Evolutionary conservation across 2,329 filamentous ascomycete species (phyloP).

Genomic region (Diatrype stigma): DNA sequence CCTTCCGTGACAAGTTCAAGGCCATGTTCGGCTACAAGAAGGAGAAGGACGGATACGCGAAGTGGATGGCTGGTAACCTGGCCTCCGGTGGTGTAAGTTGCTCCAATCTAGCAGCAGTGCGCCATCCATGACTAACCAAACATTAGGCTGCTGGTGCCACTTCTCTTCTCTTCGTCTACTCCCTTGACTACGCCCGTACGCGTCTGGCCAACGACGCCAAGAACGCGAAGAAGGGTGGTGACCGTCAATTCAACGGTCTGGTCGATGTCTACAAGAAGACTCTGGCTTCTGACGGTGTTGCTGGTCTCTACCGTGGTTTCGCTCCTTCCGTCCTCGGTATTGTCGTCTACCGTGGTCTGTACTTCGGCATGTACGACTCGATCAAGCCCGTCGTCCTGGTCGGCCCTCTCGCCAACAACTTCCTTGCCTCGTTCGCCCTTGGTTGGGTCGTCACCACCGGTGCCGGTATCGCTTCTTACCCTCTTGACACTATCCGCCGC

Average conservation of each 20-base stretch:
- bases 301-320: conserved; percentile 99
- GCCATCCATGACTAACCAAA: conserved; percentile 1
- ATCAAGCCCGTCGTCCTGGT: conserved; percentile 98
- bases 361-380: conserved; percentile 99
- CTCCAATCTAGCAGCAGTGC: background rate
- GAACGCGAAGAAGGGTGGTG: conserved; percentile 94
- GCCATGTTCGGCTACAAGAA: conserved; percentile 99
- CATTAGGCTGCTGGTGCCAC: conserved; percentile 91
- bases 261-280: conserved; percentile 99
- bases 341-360: conserved; percentile 99
- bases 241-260: conserved; percentile 99
- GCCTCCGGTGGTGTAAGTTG: conserved; percentile 95
- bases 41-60: conserved; percentile 94
- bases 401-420: conserved; percentile 92
- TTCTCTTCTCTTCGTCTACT: conserved; percentile 99
- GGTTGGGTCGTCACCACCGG: conserved; percentile 99
- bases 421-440: conserved; percentile 98
- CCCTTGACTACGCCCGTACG: conserved; percentile 99
- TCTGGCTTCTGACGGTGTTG: conserved; percentile 95
- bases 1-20: conserved; percentile 99
- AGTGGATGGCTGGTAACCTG: conserved; percentile 99
- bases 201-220: conserved; percentile 99
- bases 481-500: conserved; percentile 99
- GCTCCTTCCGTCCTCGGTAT: conserved; percentile 99
- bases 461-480: conserved; percentile 99